These are phyloP conservation scores for Spergularia bocconei DNA, from an alignment of 148 eudicot genomes.

Conservation along the genomic window DNA sequence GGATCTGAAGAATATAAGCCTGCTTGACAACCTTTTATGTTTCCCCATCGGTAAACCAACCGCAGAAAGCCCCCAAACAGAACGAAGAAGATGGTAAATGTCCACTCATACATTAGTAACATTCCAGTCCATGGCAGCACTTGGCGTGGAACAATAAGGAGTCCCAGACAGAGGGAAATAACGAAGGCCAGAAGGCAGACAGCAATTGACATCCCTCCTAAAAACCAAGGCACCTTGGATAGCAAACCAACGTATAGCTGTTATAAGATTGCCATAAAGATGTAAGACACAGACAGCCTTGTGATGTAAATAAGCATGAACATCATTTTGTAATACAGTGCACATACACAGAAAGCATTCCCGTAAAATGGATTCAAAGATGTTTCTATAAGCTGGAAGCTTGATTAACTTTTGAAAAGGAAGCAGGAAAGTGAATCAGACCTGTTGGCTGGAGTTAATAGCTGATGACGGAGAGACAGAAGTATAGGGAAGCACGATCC, in stretches of 20 bases:
- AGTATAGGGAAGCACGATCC: conserved; percentile 51
- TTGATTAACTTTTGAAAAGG: background rate
- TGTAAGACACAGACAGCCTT: background rate
- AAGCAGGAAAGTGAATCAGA: conserved; percentile 20
- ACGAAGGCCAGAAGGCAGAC: conserved; percentile 62
- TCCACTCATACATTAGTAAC: conserved; percentile 87
- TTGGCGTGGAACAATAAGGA: conserved; percentile 82
- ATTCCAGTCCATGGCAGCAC: conserved; percentile 96
- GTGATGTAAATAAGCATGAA: background rate
- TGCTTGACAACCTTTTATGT: conserved; percentile 45
- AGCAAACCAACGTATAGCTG: conserved; percentile 57
- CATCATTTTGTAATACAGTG: background rate
- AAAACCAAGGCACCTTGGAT: conserved; percentile 71
- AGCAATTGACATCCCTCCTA: conserved; percentile 71
- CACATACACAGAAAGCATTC: background rate
- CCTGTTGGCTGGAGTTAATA: conserved; percentile 67
- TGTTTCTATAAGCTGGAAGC: background rate
- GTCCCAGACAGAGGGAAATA: conserved; percentile 58
- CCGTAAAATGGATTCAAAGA: background rate
- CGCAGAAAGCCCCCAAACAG: conserved; percentile 77
- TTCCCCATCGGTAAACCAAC: conserved; percentile 70
- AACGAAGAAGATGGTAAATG: conserved; percentile 69
- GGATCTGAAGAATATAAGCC: conserved; percentile 49
- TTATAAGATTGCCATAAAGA: conserved; percentile 9
- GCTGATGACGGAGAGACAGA: conserved; percentile 58